A percentile compares a stretch with the other conserved stretches of the same genome.
Conservation (phyloP, 306 rosid genomes). For the Trifolium subterraneum region DNA sequence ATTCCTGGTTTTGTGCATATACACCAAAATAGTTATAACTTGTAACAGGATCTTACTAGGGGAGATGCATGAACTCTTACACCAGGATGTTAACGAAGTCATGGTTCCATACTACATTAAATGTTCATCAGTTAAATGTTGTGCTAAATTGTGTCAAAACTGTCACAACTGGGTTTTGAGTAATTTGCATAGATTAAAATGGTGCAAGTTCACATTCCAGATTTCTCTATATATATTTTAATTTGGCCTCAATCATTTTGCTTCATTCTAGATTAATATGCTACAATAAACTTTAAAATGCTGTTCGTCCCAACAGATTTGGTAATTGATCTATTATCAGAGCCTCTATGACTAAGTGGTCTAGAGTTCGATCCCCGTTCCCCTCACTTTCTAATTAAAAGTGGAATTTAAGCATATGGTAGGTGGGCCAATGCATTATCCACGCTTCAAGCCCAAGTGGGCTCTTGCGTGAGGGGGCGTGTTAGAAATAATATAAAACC, state of each 20-base stretch:
- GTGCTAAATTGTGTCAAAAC: conserved; percentile 16
- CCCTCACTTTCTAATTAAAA: no score
- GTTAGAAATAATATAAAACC: no score
- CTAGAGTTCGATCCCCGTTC: no score
- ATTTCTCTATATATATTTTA: conserved; percentile 9
- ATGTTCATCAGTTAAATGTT: conserved; percentile 12
- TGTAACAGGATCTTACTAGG: conserved; percentile 5
- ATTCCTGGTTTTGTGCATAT: neutral
- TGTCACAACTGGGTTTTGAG: neutral
- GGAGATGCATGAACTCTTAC: conserved; percentile 1
- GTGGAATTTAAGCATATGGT: no score
- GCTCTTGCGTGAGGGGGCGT: no score
- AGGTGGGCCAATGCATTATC: no score
- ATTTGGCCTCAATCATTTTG: conserved; percentile 11
- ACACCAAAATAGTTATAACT: conserved; percentile 10
- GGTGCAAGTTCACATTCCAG: conserved; percentile 26
- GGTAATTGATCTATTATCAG: neutral
- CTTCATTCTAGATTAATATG: neutral
- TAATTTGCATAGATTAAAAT: conserved; percentile 3
- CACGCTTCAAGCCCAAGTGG: no score
- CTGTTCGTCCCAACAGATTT: conserved; percentile 17
- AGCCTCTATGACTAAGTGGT: no score
- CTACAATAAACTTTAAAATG: conserved; percentile 7
- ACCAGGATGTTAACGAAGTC: conserved; percentile 19
- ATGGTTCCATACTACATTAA: conserved; percentile 1